Evolutionary conservation across 768 basidiomycete species (phyloP).

Genomic region (Termitomyces sp.): DNA sequence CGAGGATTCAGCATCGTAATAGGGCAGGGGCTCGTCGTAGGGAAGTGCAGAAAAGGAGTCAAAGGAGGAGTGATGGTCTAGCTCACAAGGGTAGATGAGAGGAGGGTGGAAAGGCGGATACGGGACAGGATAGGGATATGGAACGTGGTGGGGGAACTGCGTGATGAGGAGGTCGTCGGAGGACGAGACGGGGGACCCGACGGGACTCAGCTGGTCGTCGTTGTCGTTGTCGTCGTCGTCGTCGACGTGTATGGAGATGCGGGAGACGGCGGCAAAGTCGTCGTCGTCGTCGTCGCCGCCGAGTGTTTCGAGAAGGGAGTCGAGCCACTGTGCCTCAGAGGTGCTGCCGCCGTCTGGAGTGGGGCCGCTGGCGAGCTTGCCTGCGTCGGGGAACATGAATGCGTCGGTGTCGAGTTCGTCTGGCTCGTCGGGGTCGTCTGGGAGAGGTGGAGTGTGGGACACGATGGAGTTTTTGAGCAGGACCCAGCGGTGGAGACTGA

Average conservation of each 20-base stretch:
- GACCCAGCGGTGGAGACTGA: constrained; percentile 84
- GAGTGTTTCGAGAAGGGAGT: constrained; percentile 73
- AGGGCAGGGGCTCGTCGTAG: constrained; percentile 57
- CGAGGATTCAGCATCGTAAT: constrained; percentile 65
- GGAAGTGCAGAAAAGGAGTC: constrained; percentile 38
- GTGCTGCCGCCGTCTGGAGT: constrained; percentile 36
- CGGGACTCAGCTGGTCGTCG: constrained; percentile 59
- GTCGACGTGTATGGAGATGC: constrained; percentile 42
- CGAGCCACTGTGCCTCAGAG: constrained; percentile 80
- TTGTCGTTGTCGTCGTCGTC: constrained; percentile 52
- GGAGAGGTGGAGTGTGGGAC: constrained; percentile 39
- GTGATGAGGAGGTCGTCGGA: constrained; percentile 69
- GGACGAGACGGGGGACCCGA: constrained; percentile 70
- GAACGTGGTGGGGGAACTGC: constrained; percentile 37
- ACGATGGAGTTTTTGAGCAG: constrained; percentile 82
- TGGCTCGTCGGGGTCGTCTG: constrained; percentile 38
- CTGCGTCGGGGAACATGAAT: constrained; percentile 81
- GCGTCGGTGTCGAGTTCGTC: constrained; percentile 59
- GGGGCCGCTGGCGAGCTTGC: constrained; percentile 43
- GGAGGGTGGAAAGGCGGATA: constrained; percentile 62
- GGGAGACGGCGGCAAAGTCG: constrained; percentile 39
- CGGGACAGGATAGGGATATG: constrained; percentile 66
- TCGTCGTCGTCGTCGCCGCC: constrained; percentile 67
- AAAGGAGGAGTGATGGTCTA: constrained; percentile 36
- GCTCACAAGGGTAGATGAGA: constrained; percentile 49